These are phyloP conservation scores for Tulasnella sp. DNA, from an alignment of 768 basidiomycete genomes.

Conservation along the genomic window DNA sequence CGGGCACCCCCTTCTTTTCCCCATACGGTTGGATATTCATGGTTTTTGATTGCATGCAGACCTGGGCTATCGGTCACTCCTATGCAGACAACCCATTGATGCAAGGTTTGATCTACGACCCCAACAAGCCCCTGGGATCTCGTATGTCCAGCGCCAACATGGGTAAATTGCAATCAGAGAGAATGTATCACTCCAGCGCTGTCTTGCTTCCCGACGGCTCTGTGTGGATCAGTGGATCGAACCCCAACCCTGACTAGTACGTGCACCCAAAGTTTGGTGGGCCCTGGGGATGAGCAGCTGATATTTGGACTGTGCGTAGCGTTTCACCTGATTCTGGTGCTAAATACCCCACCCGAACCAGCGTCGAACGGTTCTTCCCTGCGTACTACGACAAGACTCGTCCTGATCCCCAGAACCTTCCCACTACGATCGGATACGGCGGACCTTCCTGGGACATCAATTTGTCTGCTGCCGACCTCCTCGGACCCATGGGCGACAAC, in stretches of 20 bases:
- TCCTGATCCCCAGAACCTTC: constrained; percentile 62
- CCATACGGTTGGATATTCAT: not conserved
- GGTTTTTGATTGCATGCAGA: not conserved
- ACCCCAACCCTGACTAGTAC: constrained; percentile 73
- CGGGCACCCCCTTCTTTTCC: constrained; percentile 24
- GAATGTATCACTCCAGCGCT: constrained; percentile 88
- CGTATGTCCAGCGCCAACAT: constrained; percentile 69
- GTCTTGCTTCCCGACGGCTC: constrained; percentile 73
- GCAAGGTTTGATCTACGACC: constrained; percentile 78
- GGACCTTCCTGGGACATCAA: constrained; percentile 71
- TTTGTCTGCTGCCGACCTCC: constrained; percentile 57
- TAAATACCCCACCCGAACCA: constrained; percentile 17
- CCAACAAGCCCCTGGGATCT: constrained; percentile 56
- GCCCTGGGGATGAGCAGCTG: not conserved
- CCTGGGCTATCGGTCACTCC: constrained; percentile 38
- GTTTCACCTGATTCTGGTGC: constrained; percentile 18
- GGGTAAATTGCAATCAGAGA: constrained; percentile 52
- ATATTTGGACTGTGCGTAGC: not conserved
- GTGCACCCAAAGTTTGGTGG: constrained; percentile 32
- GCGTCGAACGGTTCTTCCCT: constrained; percentile 59
- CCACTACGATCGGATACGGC: constrained; percentile 73
- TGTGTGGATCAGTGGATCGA: constrained; percentile 83
- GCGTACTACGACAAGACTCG: constrained; percentile 69
- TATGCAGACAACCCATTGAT: constrained; percentile 74
- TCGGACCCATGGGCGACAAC: constrained; percentile 57